Evolutionary conservation across 1,284 basidiomycete genomes (phyloP), one percentile per base, ranked within the genome.

Genomic region (Ustilago sp.): DNA sequence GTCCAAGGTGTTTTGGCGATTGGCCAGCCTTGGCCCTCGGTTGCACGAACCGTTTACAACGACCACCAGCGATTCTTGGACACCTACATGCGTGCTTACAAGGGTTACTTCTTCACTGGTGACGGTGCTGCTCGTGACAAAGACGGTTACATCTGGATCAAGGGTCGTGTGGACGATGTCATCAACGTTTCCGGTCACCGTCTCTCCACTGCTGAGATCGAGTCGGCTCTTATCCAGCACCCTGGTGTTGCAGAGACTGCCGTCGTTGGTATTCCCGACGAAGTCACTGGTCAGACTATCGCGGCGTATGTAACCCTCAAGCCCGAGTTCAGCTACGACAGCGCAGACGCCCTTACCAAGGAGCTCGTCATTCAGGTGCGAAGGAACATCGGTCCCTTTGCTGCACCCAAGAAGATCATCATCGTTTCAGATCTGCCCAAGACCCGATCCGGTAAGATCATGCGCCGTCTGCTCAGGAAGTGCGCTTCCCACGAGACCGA

Each of bases 391-490:
- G 83, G 83, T 13, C 83, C 83, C 41, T 98, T 98, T 87, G 95
- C 96, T 12, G 82, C 83, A 8, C 95, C 95, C 52, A 97, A 97
- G 90, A 93, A 92, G 88, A 91, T 98, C 83, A 92, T 91, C 87
- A 88, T 98, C 80, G 92, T 96, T 78, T 80, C 84, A 43, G 95
- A 98, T 87, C 88, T 98, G 67, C 96, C 96, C 55, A 98, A 98
- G 91, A 99, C 96, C 53, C 90, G 95, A 59, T 93, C 92, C n/a
- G 96, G 96, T 50, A 98, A 98, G 91, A 92, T 93, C 87, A 95
- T 98, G 92, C 91, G 95, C 64, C 90, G 96, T 61, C 92, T 97
- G 72, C 90, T 98, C 89, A 91, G 96, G 83, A 98, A 99, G 91
- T 93, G 98, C 85, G 92, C 94, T 52, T 92, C 93, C 3, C 93